Evolutionary conservation across 2,329 filamentous ascomycete species (phyloP).

Genomic region (Fusarium oligoseptatum): DNA sequence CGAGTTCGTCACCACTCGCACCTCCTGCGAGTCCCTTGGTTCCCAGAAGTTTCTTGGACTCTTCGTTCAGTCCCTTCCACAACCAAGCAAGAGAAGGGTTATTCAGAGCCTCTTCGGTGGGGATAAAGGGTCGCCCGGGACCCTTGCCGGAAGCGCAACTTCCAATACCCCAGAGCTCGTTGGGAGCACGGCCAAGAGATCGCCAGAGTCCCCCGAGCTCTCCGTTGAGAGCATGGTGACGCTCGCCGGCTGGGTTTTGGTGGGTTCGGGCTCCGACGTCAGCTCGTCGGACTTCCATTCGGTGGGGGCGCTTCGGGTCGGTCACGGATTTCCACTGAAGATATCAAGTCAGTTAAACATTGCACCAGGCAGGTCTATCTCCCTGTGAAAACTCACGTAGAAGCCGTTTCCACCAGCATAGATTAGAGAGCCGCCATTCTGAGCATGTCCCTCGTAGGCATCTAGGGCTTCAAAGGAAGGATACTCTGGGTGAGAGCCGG

Average conservation of each 20-base stretch:
- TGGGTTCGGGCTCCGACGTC: neutral
- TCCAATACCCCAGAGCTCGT: neutral
- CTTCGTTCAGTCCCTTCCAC: neutral
- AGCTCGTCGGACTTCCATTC: neutral
- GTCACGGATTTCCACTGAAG: neutral
- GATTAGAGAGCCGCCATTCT: neutral
- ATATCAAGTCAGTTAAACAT: neutral
- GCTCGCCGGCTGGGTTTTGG: neutral
- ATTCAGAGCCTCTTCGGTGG: neutral
- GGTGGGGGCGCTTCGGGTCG: neutral
- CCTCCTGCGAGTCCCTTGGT: neutral
- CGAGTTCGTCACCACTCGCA: neutral
- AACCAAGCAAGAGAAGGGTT: neutral
- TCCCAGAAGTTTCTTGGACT: neutral
- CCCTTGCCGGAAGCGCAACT: neutral
- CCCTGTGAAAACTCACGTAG: neutral
- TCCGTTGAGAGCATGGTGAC: neutral
- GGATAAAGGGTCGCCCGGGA: neutral
- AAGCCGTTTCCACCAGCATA: neutral
- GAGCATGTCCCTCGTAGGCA: neutral
- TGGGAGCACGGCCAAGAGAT: neutral
- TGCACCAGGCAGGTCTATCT: rapidly evolving
- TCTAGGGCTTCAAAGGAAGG: constrained; percentile 1
- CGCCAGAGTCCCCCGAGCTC: neutral
- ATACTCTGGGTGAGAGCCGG: constrained; percentile 13